These are phyloP conservation scores for Cryptococcus maquisensis DNA, from an alignment of 1,284 basidiomycete species.

Conservation along the genomic window DNA sequence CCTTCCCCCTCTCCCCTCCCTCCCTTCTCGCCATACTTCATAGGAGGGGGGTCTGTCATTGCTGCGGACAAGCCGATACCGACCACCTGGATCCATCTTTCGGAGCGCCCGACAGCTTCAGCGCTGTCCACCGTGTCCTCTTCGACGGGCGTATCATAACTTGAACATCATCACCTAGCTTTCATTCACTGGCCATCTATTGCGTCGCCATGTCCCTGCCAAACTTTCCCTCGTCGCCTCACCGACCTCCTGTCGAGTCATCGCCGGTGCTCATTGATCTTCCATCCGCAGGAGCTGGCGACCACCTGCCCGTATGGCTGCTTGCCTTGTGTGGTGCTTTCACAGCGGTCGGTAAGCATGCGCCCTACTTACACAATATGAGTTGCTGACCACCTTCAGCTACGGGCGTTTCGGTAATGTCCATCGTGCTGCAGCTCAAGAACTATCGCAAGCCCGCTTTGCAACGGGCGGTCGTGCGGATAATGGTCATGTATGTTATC, in stretches of 20 bases:
- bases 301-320: slow-evolving; percentile 41
- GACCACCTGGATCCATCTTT: no score
- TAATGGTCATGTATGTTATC: slow-evolving; percentile 76
- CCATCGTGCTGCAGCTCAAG: slow-evolving; percentile 83
- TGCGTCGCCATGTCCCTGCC: slow-evolving; percentile 34
- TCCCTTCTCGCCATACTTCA: no score
- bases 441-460: slow-evolving; percentile 79
- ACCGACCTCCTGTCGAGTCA: slow-evolving; percentile 3
- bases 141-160: no score
- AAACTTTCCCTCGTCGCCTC: slow-evolving; percentile 26
- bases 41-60: no score
- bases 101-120: no score
- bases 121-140: no score
- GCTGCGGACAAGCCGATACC: no score
- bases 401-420: slow-evolving; percentile 72
- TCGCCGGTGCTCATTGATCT: slow-evolving; percentile 11
- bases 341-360: slow-evolving; percentile 41
- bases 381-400: slow-evolving; percentile 51
- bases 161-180: no score
- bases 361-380: background rate
- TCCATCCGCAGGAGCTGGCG: slow-evolving; percentile 37
- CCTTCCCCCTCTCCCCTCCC: no score
- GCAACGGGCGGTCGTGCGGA: slow-evolving; percentile 83
- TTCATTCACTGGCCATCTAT: no score
- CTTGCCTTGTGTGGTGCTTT: slow-evolving; percentile 44